These are phyloP conservation scores for Raddia guianensis DNA, from an alignment of 176 grass and related monocot species.

Conservation along the genomic window DNA sequence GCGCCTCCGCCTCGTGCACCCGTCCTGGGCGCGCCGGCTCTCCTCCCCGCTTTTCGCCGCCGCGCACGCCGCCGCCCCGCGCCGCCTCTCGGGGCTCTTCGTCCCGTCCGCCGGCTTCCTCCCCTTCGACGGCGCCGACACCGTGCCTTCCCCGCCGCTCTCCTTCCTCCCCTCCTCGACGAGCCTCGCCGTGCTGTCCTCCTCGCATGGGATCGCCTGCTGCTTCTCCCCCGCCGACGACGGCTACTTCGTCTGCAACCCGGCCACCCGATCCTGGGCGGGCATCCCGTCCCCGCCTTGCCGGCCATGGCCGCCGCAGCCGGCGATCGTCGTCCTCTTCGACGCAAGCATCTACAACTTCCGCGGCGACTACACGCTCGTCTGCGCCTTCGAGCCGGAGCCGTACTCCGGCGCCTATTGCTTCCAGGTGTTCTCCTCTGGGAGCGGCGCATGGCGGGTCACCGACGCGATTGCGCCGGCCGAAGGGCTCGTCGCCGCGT, in stretches of 20 bases:
- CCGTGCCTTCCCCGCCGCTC: conserved; percentile 39
- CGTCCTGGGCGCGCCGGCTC: conserved; percentile 36
- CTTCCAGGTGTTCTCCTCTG: conserved; percentile 52
- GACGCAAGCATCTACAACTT: conserved; percentile 46
- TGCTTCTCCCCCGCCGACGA: conserved; percentile 30
- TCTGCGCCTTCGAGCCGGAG: conserved; percentile 36
- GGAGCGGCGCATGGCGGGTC: conserved; percentile 42
- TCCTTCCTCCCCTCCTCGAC: conserved; percentile 40
- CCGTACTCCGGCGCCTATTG: conserved; percentile 34
- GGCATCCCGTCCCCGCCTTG: conserved; percentile 45
- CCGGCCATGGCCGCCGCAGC: conserved; percentile 29
- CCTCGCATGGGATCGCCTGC: conserved; percentile 56
- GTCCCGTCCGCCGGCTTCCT: background rate
- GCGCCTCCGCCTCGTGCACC: conserved; percentile 49
- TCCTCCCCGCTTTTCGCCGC: conserved; percentile 59
- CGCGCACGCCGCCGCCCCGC: conserved; percentile 40
- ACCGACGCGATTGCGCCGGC: conserved; percentile 24
- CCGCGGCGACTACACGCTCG: conserved; percentile 55
- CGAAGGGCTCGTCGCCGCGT: conserved; percentile 42
- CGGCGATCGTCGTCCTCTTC: conserved; percentile 58
- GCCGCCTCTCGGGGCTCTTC: conserved; percentile 45
- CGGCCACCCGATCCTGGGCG: conserved; percentile 43
- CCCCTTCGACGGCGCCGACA: conserved; percentile 34
- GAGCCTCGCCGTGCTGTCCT: conserved; percentile 32
- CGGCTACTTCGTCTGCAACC: conserved; percentile 56